Base-by-base conservation (phyloP, 2,329 filamentous ascomycete genomes). In the Ophiostoma sp. region DNA sequence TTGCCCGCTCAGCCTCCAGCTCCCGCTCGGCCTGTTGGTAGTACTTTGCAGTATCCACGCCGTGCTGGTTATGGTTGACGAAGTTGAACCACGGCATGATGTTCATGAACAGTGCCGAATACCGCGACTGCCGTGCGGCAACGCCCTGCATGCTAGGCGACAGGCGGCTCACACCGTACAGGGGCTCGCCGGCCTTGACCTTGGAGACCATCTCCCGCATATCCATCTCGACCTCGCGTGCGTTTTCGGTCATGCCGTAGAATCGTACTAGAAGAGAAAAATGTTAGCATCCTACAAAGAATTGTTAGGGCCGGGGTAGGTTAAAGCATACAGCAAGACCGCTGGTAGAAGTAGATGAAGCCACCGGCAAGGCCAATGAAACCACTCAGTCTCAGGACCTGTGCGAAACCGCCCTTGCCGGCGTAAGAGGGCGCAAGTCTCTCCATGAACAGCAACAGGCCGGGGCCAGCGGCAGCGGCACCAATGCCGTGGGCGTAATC, bases 191-290 rank as follows among this genome's bases (percentile, higher is more conserved):
- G 72, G 86, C 87, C 87, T 98, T 99, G 79, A 98, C 94, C 82
- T 94, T 96, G 79, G 89, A 87, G 52, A 97, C 94, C 95, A 99
- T 99, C 82, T 99, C 95, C 74, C 88, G 87, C 94, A 98, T 98
- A 79, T 99, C 95, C 90, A 96, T 90, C 74, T 97, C 91, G 71
- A 95, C 84, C 81, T 99, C 95, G 76, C 95, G 89, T 69, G 89
- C 83, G 82, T 99, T 99, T 81, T 99, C 95, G 67, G 87, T 89
- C 81, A 94, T 92, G 76, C 95, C 95, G 82, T 97, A 98, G 83
- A 99, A 98, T 74, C 95, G 91, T 77, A 94, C 93, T 97, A 77
- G 73, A 5, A 64, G 15, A 35, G n/a, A 23, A 39, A 1, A n/a
- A 65, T 44, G 52, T 68, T 39, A 68, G 67, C 35, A 33, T 31